Percentiles rank a stretch among this genome's conserved stretches.
These are phyloP conservation scores for Simplicillium aogashimaense DNA, from an alignment of 2,329 filamentous ascomycete genomes.

Conservation along the genomic window DNA sequence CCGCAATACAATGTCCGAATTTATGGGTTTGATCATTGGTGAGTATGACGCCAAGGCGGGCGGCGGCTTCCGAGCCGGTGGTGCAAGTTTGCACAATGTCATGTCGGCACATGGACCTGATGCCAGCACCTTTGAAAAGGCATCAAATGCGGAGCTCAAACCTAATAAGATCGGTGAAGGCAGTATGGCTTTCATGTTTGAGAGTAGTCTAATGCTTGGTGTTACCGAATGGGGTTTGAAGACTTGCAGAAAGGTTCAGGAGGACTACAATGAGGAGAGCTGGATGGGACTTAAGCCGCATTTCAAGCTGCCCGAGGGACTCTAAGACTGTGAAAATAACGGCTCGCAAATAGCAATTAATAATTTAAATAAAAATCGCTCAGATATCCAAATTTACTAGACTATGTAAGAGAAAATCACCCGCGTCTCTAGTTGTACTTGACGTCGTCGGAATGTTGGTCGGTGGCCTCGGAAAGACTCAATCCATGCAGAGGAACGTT, in stretches of 20 bases:
- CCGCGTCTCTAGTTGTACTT: too few relatives aligned
- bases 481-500: slow-evolving; percentile 11
- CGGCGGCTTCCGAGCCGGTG: slow-evolving; percentile 28
- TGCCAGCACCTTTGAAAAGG: slow-evolving; percentile 31
- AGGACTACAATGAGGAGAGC: slow-evolving; percentile 63
- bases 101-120: slow-evolving; percentile 45
- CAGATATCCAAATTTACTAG: too few relatives aligned
- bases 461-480: too few relatives aligned
- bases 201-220: slow-evolving; percentile 43
- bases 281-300: slow-evolving; percentile 55
- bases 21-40: slow-evolving; percentile 43
- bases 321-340: too few relatives aligned
- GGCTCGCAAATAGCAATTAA: too few relatives aligned
- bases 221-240: slow-evolving; percentile 54
- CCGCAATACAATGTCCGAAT: slow-evolving; percentile 50
- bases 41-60: slow-evolving; percentile 25
- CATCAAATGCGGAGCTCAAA: slow-evolving; percentile 27
- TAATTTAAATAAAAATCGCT: too few relatives aligned
- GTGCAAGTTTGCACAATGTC: slow-evolving; percentile 39
- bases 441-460: too few relatives aligned
- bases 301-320: slow-evolving; percentile 14
- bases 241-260: slow-evolving; percentile 42
- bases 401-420: too few relatives aligned
- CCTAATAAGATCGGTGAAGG: slow-evolving; percentile 28
- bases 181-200: slow-evolving; percentile 36